Base-by-base conservation (phyloP, 106 monocot genomes). In the Acorus calamus region DNA sequence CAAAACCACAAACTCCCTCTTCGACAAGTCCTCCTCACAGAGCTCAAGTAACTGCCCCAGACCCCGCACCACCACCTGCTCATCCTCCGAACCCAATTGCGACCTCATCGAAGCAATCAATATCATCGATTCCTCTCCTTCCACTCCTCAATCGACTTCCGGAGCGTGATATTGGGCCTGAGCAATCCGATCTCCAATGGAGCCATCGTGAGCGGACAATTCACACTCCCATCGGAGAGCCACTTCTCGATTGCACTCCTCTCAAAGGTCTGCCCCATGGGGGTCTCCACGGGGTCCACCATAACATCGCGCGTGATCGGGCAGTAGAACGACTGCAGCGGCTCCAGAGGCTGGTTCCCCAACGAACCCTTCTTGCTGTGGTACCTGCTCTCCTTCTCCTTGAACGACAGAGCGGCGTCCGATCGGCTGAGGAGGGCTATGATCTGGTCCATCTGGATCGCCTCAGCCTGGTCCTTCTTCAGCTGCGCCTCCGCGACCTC, bases 71-170 rank as follows among this genome's bases (percentile, higher is more conserved):
- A 70, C 68, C 64, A 64, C 69, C 49, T 68, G 47, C 41, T 70
- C 64, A 13, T 59, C 57, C 4, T n/a, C 28, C 8, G 64, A 69
- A 4, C 8, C 43, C 10, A 76, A 53, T 7, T 64, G 69, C 13
- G 51, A 14, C 56, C 70, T 76, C 12, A 76, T 58, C 2, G 69
- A 69, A 7, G 64, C 42, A 43, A 76, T 76, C 8, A 42, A 50
- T 9, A 76, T 70, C 3, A 76, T 76, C 5, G 57, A 13, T 76
- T 76, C 64, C 76, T 69, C 52, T 76, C 76, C 64, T 65, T 76
- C 76, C 76, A 76, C 69, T 76, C 76, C 53, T 76, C 76, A 47
- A 76, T 76, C 3, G 67, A 62, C 44, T 70, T 69, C 69, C 59
- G 63, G 6, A 76, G 60, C 5, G 59, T 70, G 13, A 64, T 47